These are phyloP conservation scores for Alternaria tenuissima DNA, from an alignment of 2,329 filamentous ascomycete species.

Conservation along the genomic window DNA sequence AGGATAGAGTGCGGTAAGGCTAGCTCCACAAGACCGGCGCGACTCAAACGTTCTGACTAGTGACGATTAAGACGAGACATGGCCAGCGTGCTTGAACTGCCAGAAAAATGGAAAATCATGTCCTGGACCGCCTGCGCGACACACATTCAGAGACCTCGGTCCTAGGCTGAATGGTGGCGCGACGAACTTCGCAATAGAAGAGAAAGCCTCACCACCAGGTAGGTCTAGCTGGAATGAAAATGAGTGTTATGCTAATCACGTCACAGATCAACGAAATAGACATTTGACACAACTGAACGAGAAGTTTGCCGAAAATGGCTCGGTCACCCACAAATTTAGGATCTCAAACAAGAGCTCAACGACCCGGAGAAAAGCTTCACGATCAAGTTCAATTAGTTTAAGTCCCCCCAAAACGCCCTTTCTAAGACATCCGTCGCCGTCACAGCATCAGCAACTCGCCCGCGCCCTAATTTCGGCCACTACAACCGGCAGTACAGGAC, in stretches of 20 bases:
- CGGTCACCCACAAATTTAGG: slow-evolving; percentile 39
- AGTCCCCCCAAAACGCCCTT: slow-evolving; percentile 29
- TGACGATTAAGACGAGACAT: slow-evolving; percentile 42
- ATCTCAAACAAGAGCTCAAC: slow-evolving; percentile 26
- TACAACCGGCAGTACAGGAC: slow-evolving; percentile 37
- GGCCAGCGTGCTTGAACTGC: slow-evolving; percentile 47
- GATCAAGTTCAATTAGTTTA: slow-evolving; percentile 21
- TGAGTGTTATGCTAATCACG: slow-evolving; percentile 4
- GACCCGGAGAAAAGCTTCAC: slow-evolving; percentile 12
- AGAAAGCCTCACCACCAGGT: slow-evolving; percentile 8
- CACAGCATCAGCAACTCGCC: slow-evolving; percentile 38
- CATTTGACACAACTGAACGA: slow-evolving; percentile 36
- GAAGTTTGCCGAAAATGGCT: slow-evolving; percentile 37
- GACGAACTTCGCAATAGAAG: neutral
- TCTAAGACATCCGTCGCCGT: slow-evolving; percentile 34
- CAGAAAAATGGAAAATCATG: slow-evolving; percentile 46
- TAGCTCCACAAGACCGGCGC: slow-evolving; percentile 6
- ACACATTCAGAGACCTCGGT: slow-evolving; percentile 44
- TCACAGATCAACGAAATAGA: slow-evolving; percentile 23
- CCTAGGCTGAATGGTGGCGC: slow-evolving; percentile 23
- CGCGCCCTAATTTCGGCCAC: slow-evolving; percentile 38
- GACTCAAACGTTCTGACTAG: slow-evolving; percentile 19
- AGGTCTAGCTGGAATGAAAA: neutral
- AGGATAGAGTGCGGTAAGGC: slow-evolving; percentile 30
- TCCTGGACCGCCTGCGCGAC: slow-evolving; percentile 44